Base-by-base conservation (phyloP, 2,329 filamentous ascomycete genomes). In the Trichoderma harzianum region DNA sequence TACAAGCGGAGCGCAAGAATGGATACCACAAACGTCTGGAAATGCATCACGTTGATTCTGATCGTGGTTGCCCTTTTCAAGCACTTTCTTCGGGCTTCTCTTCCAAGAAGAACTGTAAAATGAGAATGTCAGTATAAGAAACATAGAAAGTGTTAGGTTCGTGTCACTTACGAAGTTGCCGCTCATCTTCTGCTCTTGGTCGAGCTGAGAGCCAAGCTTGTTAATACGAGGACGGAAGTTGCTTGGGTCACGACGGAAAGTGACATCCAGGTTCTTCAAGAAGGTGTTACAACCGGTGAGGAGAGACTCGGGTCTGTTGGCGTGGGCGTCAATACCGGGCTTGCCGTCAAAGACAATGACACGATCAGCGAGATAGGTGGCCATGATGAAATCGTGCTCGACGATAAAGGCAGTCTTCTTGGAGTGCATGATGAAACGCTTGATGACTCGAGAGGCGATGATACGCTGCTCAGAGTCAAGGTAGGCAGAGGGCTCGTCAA, bases 341-440 rank as follows among this genome's bases (percentile, higher is more conserved):
- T 97, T 81, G 77, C 97, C 96, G 80, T 98, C 96, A 79, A 99
- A 99, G 79, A 99, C 96, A 79, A 99, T 99, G 82, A 99, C 96
- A 76, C 96, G 93, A 80, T 99, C 97, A 60, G 96, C 89, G 67
- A 90, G 86, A 76, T 89, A 89, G 21, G 88, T 90, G 60, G 88
- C 89, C 95, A 98, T 98, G 86, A 98, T 97, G 86, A 99, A 98
- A 88, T 99, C 96, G 92, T 99, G 96, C 90, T 99, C 96, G 81
- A 99, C 95, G 77, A 99, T 91, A 82, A 99, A 99, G 65, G 96
- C 96, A 0, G 96, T 99, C 90, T 98, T 98, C 91, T 98, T 98
- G 78, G 94, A 91, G 87, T 99, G 95, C 96, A 99, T 99, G 84
- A 99, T 99, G 88, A 97, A 99, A 76, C 96, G 92, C 88, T 99